These are phyloP conservation scores for Wilcoxina mikolae DNA, from an alignment of 495 filamentous ascomycete species.

Conservation along the genomic window DNA sequence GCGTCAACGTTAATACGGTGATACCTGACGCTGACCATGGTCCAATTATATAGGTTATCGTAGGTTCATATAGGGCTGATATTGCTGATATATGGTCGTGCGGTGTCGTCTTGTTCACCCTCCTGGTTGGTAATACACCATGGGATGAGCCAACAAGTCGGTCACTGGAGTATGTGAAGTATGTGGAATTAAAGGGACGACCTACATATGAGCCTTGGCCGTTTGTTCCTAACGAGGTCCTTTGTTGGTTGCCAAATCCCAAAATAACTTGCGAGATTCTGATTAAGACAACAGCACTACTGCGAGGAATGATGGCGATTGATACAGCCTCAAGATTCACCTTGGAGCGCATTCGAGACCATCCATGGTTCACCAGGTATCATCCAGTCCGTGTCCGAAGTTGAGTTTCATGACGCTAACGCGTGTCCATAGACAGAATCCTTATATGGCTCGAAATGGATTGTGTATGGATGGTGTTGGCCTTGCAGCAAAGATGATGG, in stretches of 20 bases:
- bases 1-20: too few relatives aligned
- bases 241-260: conserved; percentile 33
- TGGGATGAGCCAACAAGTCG: conserved; percentile 82
- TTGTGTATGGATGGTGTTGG: conserved; percentile 63
- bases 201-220: conserved; percentile 78
- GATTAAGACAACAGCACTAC: conserved; percentile 36
- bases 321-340: conserved; percentile 64
- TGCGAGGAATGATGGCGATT: conserved; percentile 86
- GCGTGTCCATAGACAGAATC: conserved; percentile 48
- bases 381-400: not conserved
- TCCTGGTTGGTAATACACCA: conserved; percentile 89
- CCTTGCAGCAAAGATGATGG: conserved; percentile 84
- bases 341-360: conserved; percentile 71
- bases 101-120: conserved; percentile 88
- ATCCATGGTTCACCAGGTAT: conserved; percentile 85
- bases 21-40: too few relatives aligned
- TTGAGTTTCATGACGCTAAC: not conserved
- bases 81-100: conserved; percentile 93
- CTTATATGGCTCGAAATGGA: conserved; percentile 56
- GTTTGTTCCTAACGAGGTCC: conserved; percentile 55
- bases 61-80: conserved; percentile 56
- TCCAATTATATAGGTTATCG: conserved; percentile 14
- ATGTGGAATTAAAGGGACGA: conserved; percentile 59
- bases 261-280: not conserved
- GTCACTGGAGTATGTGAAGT: conserved; percentile 75